These are phyloP conservation scores for Arthrinium phaeospermum DNA, from an alignment of 2,329 filamentous ascomycete genomes.

Conservation along the genomic window DNA sequence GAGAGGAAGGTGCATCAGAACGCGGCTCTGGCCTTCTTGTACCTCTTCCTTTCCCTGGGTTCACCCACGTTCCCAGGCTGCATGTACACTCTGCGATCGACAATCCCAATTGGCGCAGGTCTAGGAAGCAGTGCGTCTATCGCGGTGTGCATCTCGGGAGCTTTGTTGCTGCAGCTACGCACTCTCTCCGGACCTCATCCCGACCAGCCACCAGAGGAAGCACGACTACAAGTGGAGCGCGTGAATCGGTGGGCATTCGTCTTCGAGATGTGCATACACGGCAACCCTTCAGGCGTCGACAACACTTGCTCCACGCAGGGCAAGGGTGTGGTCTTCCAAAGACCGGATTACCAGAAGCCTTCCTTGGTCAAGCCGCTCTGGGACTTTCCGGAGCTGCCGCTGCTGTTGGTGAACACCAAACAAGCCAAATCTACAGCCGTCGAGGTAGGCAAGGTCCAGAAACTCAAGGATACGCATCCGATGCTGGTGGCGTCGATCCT, in stretches of 20 bases:
- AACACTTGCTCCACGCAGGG: constrained; percentile 95
- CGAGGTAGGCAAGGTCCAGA: constrained; percentile 86
- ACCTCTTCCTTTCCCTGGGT: constrained; percentile 88
- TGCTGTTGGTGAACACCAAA: constrained; percentile 88
- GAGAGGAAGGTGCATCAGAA: constrained; percentile 83
- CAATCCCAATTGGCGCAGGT: constrained; percentile 89
- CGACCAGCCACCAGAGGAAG: constrained; percentile 87
- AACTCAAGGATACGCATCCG: constrained; percentile 73
- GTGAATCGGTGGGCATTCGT: constrained; percentile 99
- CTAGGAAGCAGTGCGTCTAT: constrained; percentile 95
- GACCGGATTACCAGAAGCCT: constrained; percentile 77
- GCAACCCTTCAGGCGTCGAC: constrained; percentile 94
- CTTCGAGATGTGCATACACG: constrained; percentile 95
- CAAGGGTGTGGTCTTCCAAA: constrained; percentile 90
- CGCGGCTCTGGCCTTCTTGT: constrained; percentile 86
- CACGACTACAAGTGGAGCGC: constrained; percentile 86
- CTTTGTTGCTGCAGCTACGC: constrained; percentile 85
- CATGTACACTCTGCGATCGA: constrained; percentile 89
- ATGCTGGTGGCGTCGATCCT: constrained; percentile 81
- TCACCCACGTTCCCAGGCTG: constrained; percentile 79
- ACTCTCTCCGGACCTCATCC: constrained; percentile 89
- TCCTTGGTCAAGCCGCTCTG: constrained; percentile 78
- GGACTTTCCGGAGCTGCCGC: constrained; percentile 89
- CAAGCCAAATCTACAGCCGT: constrained; percentile 83
- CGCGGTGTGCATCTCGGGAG: constrained; percentile 83